These are phyloP conservation scores for Dothidotthia symphoricarpi DNA, from an alignment of 2,329 filamentous ascomycete species.

Conservation along the genomic window DNA sequence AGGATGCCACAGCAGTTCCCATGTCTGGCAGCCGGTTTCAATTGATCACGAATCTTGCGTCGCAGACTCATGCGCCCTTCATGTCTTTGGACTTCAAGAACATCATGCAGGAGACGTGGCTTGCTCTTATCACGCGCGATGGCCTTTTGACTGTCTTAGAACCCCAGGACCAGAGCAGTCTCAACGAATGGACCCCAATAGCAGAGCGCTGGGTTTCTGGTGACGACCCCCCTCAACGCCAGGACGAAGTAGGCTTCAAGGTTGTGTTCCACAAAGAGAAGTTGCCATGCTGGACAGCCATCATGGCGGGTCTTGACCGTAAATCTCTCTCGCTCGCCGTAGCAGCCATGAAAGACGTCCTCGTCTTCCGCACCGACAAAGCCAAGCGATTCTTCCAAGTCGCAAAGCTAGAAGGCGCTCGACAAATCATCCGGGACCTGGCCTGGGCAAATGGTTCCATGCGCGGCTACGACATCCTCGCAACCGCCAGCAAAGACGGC, in stretches of 20 bases:
- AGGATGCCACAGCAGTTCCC: slow-evolving; percentile 77
- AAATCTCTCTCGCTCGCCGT: slow-evolving; percentile 81
- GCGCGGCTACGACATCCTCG: slow-evolving; percentile 83
- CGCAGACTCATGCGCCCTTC: slow-evolving; percentile 68
- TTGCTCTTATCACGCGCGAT: slow-evolving; percentile 81
- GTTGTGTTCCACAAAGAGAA: slow-evolving; percentile 87
- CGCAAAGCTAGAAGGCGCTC: slow-evolving; percentile 70
- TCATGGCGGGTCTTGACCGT: slow-evolving; percentile 75
- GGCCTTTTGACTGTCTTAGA: slow-evolving; percentile 79
- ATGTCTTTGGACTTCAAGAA: slow-evolving; percentile 84
- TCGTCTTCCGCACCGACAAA: slow-evolving; percentile 75
- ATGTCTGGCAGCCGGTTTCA: slow-evolving; percentile 77
- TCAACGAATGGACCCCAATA: slow-evolving; percentile 71
- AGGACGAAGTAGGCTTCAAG: slow-evolving; percentile 83
- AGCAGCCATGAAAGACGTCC: slow-evolving; percentile 78
- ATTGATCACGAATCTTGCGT: slow-evolving; percentile 59
- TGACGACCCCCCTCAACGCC: slow-evolving; percentile 61
- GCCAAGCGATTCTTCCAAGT: slow-evolving; percentile 82
- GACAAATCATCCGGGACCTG: slow-evolving; percentile 78
- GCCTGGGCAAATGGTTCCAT: slow-evolving; percentile 92
- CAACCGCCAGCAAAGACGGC: slow-evolving; percentile 90
- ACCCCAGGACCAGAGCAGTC: slow-evolving; percentile 77
- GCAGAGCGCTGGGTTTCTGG: slow-evolving; percentile 74
- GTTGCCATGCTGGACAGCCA: slow-evolving; percentile 72
- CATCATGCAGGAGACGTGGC: slow-evolving; percentile 77